Base-by-base conservation (phyloP, 345 rosid species). In the Combretum micranthum region DNA sequence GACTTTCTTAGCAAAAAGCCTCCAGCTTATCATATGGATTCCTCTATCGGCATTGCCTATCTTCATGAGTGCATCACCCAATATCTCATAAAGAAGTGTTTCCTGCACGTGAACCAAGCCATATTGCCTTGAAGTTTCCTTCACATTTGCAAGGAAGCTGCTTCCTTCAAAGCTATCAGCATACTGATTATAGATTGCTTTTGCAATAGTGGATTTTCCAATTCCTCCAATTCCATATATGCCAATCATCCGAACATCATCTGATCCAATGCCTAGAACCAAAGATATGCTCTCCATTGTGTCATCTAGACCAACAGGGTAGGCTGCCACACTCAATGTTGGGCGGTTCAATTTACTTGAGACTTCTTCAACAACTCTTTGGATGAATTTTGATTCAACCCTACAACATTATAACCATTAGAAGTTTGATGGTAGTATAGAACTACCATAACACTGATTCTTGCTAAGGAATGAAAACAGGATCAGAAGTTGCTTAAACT, bases 141-240 rank as follows among this genome's bases (percentile, higher is more conserved):
- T 74, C 47, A 80, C 82, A 50, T 74, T 74, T 21, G 52, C 59
- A 12, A 76, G 50, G n/a, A 82, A 72, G 72, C 66, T 67, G 39
- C 57, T 62, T 22, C 75, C 70, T 12, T 80, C 65, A 46, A 80
- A 85, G 25, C 63, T 5, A n/a, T 6, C 47, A 12, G 68, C 66
- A 19, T 74, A 60, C 25, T 43, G 5, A 47, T 71, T 67, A 48
- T 52, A 74, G 4, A 78, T 46, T 22, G 62, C 69, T 52, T 61
- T 64, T 13, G 88, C 80, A 4, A 80, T 45, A 7, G 69, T 58
- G 37, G 63, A 50, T 50, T 65, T 65, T 46, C 69, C 63, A 14
- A 65, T 58, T 20, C 69, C 69, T 14, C 69, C 69, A 32, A 57
- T 58, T 44, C 71, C 66, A 9, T 48, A 53, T 43, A 67, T 59